These are phyloP conservation scores for Fusarium bactridioides DNA, from an alignment of 2,329 filamentous ascomycete genomes.

Conservation along the genomic window DNA sequence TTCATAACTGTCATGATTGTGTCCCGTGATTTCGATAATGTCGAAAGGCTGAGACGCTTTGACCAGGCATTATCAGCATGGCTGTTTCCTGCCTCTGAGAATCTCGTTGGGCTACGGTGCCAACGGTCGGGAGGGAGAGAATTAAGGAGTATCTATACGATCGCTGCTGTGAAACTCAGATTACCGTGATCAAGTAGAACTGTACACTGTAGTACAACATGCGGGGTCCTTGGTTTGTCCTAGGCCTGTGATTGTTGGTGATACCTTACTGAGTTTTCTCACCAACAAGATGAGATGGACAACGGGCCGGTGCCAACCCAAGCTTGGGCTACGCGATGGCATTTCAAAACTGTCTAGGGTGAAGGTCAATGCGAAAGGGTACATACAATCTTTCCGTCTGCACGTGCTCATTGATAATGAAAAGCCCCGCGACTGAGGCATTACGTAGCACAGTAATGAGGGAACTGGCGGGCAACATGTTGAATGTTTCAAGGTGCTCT, in stretches of 20 bases:
- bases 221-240: neutral
- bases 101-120: neutral
- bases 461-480: conserved; percentile 31
- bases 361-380: neutral
- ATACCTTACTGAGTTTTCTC: neutral
- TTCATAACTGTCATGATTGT: conserved; percentile 19
- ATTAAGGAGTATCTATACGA: neutral
- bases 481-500: conserved; percentile 16
- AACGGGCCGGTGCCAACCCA: neutral
- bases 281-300: neutral
- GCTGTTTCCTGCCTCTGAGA: conserved; percentile 1
- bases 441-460: neutral
- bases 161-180: neutral
- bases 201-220: neutral
- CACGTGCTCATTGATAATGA: neutral
- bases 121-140: neutral
- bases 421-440: conserved; percentile 17
- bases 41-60: conserved; percentile 28
- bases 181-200: neutral
- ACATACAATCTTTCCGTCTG: neutral
- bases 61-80: conserved; percentile 16
- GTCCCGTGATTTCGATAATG: conserved; percentile 37
- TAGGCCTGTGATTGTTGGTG: neutral
- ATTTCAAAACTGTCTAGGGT: neutral
- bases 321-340: neutral